phyloP scores from a whole-genome alignment of 306 rosid species.

The Citrullus amarus region DNA sequence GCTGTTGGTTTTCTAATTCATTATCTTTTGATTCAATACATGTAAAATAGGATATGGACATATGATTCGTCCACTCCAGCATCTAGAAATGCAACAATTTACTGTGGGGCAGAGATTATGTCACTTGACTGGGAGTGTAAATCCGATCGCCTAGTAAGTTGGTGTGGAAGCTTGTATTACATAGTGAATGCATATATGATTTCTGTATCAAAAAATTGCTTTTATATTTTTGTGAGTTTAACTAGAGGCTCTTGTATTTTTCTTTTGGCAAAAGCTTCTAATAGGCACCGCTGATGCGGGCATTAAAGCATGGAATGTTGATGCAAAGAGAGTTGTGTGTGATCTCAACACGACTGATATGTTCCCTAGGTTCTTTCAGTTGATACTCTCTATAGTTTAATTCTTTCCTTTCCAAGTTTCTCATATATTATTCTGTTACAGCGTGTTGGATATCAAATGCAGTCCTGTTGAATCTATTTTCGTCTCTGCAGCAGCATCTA shows the following conservation, averaged over 20 bases:
- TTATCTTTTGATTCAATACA: background rate
- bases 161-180: background rate
- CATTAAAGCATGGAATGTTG: constrained; percentile 94
- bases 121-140: constrained; percentile 98
- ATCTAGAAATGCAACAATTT: constrained; percentile 94
- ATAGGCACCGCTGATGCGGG: constrained; percentile 92
- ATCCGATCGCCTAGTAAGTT: constrained; percentile 87
- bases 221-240: background rate
- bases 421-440: constrained; percentile 22
- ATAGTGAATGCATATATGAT: background rate
- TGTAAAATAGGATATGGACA: constrained; percentile 73
- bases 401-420: constrained; percentile 8
- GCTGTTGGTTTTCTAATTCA: background rate
- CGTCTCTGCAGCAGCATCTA: constrained; percentile 91
- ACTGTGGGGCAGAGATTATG: constrained; percentile 83
- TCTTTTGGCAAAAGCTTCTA: constrained; percentile 63
- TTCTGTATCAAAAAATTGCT: background rate
- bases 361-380: constrained; percentile 63
- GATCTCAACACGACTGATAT: constrained; percentile 71
- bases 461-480: constrained; percentile 93
- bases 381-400: constrained; percentile 2
- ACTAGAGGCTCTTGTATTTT: constrained; percentile 15
- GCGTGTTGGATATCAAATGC: constrained; percentile 91
- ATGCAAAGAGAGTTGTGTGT: constrained; percentile 95
- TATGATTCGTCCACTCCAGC: constrained; percentile 80